Conservation (phyloP, 2,329 filamentous ascomycete genomes). For the Pestalotiopsis sp. region DNA sequence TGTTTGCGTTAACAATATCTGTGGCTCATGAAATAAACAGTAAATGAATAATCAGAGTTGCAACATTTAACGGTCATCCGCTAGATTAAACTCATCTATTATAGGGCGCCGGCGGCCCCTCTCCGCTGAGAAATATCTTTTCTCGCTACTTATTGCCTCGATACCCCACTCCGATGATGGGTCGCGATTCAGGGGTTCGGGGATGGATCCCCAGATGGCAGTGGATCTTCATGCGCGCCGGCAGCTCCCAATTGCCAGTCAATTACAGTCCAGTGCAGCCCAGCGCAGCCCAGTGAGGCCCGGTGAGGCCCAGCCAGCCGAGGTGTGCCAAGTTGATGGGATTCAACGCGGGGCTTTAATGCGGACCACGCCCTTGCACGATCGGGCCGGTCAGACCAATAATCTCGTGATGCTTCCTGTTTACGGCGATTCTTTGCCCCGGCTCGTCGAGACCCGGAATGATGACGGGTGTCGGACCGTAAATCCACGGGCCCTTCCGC, state of each 20-base stretch:
- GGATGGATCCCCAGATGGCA: neutral
- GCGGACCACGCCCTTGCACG: neutral
- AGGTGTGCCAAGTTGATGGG: neutral
- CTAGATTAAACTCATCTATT: neutral
- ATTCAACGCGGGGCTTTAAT: neutral
- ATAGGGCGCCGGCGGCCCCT: neutral
- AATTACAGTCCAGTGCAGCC: neutral
- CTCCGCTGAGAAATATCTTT: neutral
- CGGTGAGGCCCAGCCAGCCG: neutral
- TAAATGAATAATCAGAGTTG: neutral
- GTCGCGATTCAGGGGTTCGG: neutral
- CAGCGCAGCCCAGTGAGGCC: neutral
- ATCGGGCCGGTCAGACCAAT: neutral
- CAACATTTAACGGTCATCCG: neutral
- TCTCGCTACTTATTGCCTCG: neutral
- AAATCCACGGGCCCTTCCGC: neutral
- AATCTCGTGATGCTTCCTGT: neutral
- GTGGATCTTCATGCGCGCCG: neutral
- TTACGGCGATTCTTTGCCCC: neutral
- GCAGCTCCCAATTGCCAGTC: neutral
- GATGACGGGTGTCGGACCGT: neutral
- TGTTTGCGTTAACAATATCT: too few species aligned
- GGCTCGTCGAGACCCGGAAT: neutral
- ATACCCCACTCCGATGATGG: neutral
- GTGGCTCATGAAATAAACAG: neutral